Evolutionary conservation across 192 early-diverging fungal species (phyloP).

Genomic region (Coemansia umbellata): DNA sequence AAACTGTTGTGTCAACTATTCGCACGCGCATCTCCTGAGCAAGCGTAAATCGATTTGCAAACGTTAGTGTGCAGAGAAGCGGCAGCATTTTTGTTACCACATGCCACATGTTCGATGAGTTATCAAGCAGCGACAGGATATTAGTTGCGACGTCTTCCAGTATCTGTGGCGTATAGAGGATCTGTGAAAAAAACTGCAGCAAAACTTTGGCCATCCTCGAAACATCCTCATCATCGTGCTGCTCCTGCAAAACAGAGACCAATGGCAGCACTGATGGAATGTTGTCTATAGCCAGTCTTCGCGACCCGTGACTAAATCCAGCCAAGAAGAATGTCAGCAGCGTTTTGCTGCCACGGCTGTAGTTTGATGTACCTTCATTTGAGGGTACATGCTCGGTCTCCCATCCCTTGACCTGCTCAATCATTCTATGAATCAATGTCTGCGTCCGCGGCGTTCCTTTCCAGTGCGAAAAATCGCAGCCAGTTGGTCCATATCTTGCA

Average conservation of each 20-base stretch:
- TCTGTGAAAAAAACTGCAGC: constrained; percentile 35
- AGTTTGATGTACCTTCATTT: constrained; percentile 45
- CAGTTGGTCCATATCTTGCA: constrained; percentile 36
- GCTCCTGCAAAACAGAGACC: constrained; percentile 38
- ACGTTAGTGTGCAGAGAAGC: constrained; percentile 81
- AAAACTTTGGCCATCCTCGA: constrained; percentile 21
- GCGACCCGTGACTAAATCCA: constrained; percentile 23
- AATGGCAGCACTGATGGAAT: constrained; percentile 26
- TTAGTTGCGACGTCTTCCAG: constrained; percentile 24
- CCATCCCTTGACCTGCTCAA: constrained; percentile 19
- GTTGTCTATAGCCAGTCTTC: constrained; percentile 28
- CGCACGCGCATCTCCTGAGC: constrained; percentile 50
- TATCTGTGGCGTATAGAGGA: constrained; percentile 31
- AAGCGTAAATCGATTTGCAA: constrained; percentile 76
- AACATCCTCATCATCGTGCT: constrained; percentile 44
- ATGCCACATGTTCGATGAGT: constrained; percentile 66
- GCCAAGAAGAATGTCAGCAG: constrained; percentile 29
- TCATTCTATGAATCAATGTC: constrained; percentile 22
- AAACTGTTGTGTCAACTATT: constrained; percentile 67
- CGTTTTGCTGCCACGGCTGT: constrained; percentile 48
- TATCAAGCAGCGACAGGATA: constrained; percentile 32
- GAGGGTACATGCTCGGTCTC: constrained; percentile 38
- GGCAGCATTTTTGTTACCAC: constrained; percentile 74
- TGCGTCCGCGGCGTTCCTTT: constrained; percentile 28
- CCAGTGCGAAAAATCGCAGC: constrained; percentile 50